Evolutionary conservation across 1,139 yeast species (phyloP), one percentile per base, ranked within the genome.

Genomic region (Kazachstania sp.): DNA sequence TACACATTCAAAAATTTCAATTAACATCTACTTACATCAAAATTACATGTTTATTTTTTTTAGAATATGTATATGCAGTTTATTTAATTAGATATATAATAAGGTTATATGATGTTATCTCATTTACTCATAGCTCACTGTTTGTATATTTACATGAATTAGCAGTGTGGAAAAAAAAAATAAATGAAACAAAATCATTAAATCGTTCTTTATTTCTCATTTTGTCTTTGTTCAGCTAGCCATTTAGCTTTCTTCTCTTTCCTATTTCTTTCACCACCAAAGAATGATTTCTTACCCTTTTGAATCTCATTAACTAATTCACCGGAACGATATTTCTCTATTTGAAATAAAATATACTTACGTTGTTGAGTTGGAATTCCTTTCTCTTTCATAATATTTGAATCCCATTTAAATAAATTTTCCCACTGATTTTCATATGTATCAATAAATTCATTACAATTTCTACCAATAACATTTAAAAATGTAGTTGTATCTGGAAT

Each of bases 241-340:
- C 79, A 74, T 65, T 79, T 81, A 18, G 95, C 95, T 49, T 75
- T 68, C 45, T 77, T 80, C 40, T 83, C 81, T 61, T 75, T 78
- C 51, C 84, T 75, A 58, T 82, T 84, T 65, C 96, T 78, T 68
- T 88, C 96, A 62, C 97, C 96, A 37, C 97, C 97, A 58, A 79
- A 73, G 77, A 81, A 81, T 26, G 71, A 65, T 76, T 88, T 90
- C 69, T 71, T 77, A 15, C 94, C 88, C 55, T 73, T 67, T 58
- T 76, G 77, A 56, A 79, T 75, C 60, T 80, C 86, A 54, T 71
- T 61, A 50, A 84, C 71, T 18, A 77, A 75, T 51, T 75, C 77
- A 49, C 83, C 81, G 56, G 78, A 74, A 62, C 80, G 77, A 55
- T 67, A 74, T 49, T 65, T 67, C 67, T 68, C 72, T 16, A 64